A percentile compares a stretch with the other conserved stretches of the same genome.
phyloP scores from a whole-genome alignment of 2,329 filamentous ascomycete species.

The Geosmithia putterillii region DNA sequence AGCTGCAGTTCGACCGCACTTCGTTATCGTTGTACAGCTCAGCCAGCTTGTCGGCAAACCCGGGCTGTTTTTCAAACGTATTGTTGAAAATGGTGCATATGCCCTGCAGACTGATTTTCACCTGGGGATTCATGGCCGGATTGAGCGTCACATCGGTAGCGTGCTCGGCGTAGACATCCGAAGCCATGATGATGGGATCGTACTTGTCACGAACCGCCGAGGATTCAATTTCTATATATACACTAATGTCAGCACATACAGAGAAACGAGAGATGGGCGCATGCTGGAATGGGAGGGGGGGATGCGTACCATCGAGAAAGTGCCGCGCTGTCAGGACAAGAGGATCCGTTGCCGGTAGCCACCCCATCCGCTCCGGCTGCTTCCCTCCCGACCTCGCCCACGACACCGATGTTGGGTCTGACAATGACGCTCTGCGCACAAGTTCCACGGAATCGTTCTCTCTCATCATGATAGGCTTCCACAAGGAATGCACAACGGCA shows the following conservation, averaged over 20 bases:
- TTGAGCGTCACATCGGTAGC: slow-evolving; percentile 16
- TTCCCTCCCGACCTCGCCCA: neutral
- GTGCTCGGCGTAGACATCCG: slow-evolving; percentile 29
- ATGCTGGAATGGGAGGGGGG: no score
- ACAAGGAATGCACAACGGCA: slow-evolving; percentile 31
- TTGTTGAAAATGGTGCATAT: slow-evolving; percentile 19
- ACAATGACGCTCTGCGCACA: slow-evolving; percentile 9
- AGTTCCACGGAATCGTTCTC: slow-evolving; percentile 13
- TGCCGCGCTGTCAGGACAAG: no score
- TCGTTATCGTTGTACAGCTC: slow-evolving; percentile 16
- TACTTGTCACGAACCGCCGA: slow-evolving; percentile 19
- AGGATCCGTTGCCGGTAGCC: no score
- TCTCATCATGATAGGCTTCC: slow-evolving; percentile 29
- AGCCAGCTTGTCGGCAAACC: slow-evolving; percentile 19
- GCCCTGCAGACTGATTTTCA: slow-evolving; percentile 13
- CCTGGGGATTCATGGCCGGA: slow-evolving; percentile 14
- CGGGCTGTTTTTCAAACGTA: slow-evolving; percentile 15
- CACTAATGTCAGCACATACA: neutral
- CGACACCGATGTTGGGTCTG: neutral
- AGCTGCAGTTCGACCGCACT: slow-evolving; percentile 21
- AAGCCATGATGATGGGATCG: slow-evolving; percentile 20
- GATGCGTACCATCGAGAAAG: no score
- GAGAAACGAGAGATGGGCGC: neutral
- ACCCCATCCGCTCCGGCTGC: no score
- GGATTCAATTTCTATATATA: slow-evolving; percentile 33